Conservation (phyloP, 108 stramenopile species). For the Schizochytrium sp. region DNA sequence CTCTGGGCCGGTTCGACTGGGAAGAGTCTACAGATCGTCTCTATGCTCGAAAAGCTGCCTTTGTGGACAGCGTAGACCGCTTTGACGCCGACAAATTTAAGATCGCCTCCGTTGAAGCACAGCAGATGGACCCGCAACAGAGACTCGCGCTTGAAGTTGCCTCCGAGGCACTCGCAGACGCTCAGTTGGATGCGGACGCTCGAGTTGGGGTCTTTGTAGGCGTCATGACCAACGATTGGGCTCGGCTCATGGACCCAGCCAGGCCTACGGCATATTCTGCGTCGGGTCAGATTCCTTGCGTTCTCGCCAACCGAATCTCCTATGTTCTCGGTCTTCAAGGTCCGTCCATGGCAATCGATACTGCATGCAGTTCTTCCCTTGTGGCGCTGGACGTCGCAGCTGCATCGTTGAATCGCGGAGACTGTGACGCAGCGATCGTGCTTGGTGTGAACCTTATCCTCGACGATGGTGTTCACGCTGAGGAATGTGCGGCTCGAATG, state of each 20-base stretch:
- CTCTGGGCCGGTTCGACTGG: neutral
- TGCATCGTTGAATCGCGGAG: neutral
- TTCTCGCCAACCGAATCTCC: neutral
- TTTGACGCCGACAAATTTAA: slow-evolving; percentile 15
- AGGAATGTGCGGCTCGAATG: neutral
- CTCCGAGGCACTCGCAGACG: neutral
- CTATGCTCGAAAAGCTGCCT: neutral
- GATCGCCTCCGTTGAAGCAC: neutral
- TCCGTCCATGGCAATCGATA: neutral
- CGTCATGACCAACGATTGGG: slow-evolving; percentile 23
- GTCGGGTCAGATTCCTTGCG: neutral
- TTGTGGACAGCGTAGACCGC: neutral
- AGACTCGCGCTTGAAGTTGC: neutral
- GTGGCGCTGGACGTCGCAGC: neutral
- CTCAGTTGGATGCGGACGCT: neutral
- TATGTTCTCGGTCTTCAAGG: slow-evolving; percentile 9
- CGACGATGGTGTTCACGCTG: neutral
- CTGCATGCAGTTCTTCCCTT: slow-evolving; percentile 10
- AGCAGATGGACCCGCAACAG: slow-evolving; percentile 30
- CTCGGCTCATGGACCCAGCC: neutral
- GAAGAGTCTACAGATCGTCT: neutral
- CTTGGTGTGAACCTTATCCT: slow-evolving; percentile 3
- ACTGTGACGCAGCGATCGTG: neutral
- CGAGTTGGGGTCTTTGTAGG: slow-evolving; percentile 27
- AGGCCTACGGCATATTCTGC: neutral